Conservation (phyloP, 495 filamentous ascomycete genomes). For the Platismatia glauca region DNA sequence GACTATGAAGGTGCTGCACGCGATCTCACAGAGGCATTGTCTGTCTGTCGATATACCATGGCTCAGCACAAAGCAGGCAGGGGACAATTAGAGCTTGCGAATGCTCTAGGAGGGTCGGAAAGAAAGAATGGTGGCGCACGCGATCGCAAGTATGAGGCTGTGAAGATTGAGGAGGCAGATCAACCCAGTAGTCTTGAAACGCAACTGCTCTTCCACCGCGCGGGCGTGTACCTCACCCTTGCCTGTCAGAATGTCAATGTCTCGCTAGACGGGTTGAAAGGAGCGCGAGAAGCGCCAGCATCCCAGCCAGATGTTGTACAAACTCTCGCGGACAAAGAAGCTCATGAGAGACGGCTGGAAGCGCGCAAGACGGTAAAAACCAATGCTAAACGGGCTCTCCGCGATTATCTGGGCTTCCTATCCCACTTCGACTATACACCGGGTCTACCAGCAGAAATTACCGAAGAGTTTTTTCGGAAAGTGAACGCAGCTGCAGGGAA, state of each 20-base stretch:
- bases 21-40: conserved; percentile 58
- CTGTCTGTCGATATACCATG: conserved; percentile 45
- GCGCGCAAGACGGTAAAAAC: conserved; percentile 56
- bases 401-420: conserved; percentile 60
- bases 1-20: conserved; percentile 56
- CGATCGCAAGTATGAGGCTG: conserved; percentile 36
- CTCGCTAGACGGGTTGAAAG: conserved; percentile 31
- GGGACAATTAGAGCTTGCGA: conserved; percentile 39
- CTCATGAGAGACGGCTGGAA: conserved; percentile 40
- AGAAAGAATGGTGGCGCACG: conserved; percentile 35
- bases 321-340: conserved; percentile 23
- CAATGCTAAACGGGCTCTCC: conserved; percentile 63
- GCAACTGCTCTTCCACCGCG: conserved; percentile 68
- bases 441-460: conserved; percentile 51
- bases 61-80: conserved; percentile 36
- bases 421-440: conserved; percentile 69
- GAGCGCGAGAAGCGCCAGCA: neutral
- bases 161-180: conserved; percentile 55
- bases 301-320: neutral
- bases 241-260: conserved; percentile 54
- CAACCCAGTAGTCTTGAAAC: conserved; percentile 64
- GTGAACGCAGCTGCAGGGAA: conserved; percentile 48
- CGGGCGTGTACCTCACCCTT: conserved; percentile 61
- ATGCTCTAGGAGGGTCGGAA: conserved; percentile 32
- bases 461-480: conserved; percentile 57